Evolutionary conservation across 2,329 filamentous ascomycete genomes (phyloP).

Genomic region (Aspergillus floridensis): DNA sequence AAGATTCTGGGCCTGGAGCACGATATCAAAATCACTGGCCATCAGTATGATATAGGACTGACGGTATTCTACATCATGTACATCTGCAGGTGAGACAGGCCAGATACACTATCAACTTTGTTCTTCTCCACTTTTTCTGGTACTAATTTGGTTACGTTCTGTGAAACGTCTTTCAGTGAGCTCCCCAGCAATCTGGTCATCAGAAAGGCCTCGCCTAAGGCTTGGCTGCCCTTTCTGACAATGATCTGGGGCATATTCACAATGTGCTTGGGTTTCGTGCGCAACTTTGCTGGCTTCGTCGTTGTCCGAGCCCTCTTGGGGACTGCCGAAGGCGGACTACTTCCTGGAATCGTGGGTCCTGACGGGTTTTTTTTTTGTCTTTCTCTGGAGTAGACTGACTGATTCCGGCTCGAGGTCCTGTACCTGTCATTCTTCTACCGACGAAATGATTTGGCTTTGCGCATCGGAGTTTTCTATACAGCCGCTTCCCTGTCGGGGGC

Average conservation of each 20-base stretch:
- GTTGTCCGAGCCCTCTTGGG: constrained; percentile 62
- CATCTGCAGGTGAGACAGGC: constrained; percentile 53
- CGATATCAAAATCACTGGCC: constrained; percentile 57
- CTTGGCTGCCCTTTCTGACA: constrained; percentile 60
- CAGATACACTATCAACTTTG: background rate
- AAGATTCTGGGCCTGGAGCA: constrained; percentile 62
- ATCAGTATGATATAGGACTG: constrained; percentile 64
- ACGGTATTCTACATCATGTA: constrained; percentile 60
- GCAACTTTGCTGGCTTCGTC: constrained; percentile 54
- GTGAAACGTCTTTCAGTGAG: constrained; percentile 45
- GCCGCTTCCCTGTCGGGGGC: constrained; percentile 64
- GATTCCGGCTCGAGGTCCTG: constrained; percentile 47
- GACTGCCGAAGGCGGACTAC: constrained; percentile 61
- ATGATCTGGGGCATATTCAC: constrained; percentile 59
- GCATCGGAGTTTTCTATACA: constrained; percentile 68
- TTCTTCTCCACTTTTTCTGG: background rate
- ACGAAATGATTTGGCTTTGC: constrained; percentile 58
- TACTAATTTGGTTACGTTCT: background rate
- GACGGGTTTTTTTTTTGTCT: background rate
- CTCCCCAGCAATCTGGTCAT: constrained; percentile 64
- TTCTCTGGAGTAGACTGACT: background rate
- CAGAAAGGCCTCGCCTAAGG: constrained; percentile 58
- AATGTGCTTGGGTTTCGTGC: constrained; percentile 39
- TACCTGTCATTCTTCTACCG: constrained; percentile 65
- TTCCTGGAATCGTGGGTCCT: constrained; percentile 60